Percentiles rank a stretch among this genome's conserved stretches.
phyloP scores from a whole-genome alignment of 306 rosid species.

The Mucuna pruriens region DNA sequence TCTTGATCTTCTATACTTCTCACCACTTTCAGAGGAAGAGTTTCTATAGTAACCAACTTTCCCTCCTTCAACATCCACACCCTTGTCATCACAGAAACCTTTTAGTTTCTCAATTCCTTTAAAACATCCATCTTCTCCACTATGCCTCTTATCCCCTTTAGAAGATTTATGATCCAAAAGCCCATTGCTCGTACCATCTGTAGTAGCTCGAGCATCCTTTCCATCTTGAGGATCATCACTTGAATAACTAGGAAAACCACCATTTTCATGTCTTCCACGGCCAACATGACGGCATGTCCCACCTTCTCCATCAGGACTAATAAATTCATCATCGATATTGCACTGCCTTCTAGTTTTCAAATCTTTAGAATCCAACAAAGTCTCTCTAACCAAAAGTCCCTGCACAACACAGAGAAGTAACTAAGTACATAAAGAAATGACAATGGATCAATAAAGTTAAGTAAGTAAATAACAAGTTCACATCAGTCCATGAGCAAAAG shows the following conservation, averaged over 20 bases:
- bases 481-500: slow-evolving; percentile 36
- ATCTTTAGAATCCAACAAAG: slow-evolving; percentile 6
- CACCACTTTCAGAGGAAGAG: slow-evolving; percentile 48
- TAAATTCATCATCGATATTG: slow-evolving; percentile 19
- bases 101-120: slow-evolving; percentile 40
- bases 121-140: slow-evolving; percentile 27
- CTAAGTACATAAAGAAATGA: neutral
- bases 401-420: neutral
- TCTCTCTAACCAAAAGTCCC: neutral
- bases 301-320: slow-evolving; percentile 29
- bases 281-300: neutral
- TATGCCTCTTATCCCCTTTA: slow-evolving; percentile 39
- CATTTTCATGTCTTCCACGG: slow-evolving; percentile 29
- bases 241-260: too few species aligned
- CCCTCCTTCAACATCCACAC: slow-evolving; percentile 35
- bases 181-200: slow-evolving; percentile 45
- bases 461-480: neutral
- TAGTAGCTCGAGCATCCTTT: neutral
- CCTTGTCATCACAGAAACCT: slow-evolving; percentile 38
- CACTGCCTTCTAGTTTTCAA: slow-evolving; percentile 22
- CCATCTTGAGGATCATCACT: too few species aligned
- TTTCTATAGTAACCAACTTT: slow-evolving; percentile 24
- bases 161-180: slow-evolving; percentile 36
- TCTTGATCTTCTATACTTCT: slow-evolving; percentile 33
- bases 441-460: too few species aligned